Evolutionary conservation across 805 yeast species (phyloP), one percentile per base, ranked within the genome.

Genomic region (Candida takata): DNA sequence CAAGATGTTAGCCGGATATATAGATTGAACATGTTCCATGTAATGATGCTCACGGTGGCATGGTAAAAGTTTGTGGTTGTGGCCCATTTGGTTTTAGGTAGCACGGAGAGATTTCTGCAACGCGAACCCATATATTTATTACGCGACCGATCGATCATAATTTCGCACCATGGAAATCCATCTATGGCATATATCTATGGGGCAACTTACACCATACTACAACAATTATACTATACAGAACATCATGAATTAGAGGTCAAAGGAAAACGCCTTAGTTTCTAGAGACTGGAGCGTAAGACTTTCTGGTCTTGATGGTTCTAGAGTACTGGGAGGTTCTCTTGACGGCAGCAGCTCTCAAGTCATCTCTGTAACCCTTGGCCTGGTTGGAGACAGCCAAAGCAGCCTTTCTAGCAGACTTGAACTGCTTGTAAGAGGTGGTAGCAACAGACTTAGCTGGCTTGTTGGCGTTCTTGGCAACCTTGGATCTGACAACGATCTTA

Each of bases 331-430:
- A 65, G 44, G 70, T 69, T 58, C 67, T 63, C 61, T 56, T 60
- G 42, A 69, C 66, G 38, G 75, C 74, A 50, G 61, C 65, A 52
- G 67, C 62, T 50, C 66, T 57, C 47, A 68, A 61, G 52, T 69
- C 74, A 44, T 60, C 60, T 57, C 72, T 64, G 72, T 70, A 67
- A 49, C 69, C 68, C 47, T 57, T 59, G 45, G 65, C 53, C 39
- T 59, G 52, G 60, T 65, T 66, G 37, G 72, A 54, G 45, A 63
- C 64, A 45, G 74, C 71, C 43, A 57, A 54, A 51, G 72, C 67
- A 44, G 61, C 55, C 54, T 55, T 56, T 54, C 72, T 64, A 32
- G 65, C 46, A 37, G 67, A 54, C 57, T 62, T 63, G 68, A 57
- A 49, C 44, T 54, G 54, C 58, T 64, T 62, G 70, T 62, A 66